Conservation (phyloP, 2,329 filamentous ascomycete species). For the Penicillium oxalicum region DNA sequence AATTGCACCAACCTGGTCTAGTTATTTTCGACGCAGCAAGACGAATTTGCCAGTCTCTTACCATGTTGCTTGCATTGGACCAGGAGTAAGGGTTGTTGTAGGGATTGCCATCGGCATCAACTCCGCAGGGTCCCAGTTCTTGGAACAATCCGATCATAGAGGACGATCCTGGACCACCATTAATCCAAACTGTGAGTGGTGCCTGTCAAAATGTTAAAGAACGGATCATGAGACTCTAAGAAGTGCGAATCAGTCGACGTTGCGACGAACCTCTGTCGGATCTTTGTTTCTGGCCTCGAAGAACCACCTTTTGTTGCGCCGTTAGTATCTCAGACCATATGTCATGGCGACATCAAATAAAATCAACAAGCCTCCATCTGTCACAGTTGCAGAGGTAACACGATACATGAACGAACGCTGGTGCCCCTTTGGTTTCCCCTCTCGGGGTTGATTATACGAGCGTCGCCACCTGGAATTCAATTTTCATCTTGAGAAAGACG, state of each 20-base stretch:
- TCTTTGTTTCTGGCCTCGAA: slow-evolving; percentile 14
- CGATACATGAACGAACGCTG: too few relatives aligned
- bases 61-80: slow-evolving; percentile 20
- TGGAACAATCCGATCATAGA: slow-evolving; percentile 33
- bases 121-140: slow-evolving; percentile 28
- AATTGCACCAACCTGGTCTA: background rate
- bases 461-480: too few relatives aligned
- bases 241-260: too few relatives aligned
- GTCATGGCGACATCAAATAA: too few relatives aligned
- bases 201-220: background rate
- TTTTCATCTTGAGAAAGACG: background rate
- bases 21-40: too few relatives aligned
- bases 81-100: slow-evolving; percentile 21
- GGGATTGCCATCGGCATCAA: slow-evolving; percentile 15
- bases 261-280: slow-evolving; percentile 7
- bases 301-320: slow-evolving; percentile 8
- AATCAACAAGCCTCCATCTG: background rate
- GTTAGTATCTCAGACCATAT: background rate
- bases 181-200: slow-evolving; percentile 23
- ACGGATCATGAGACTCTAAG: background rate
- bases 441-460: too few relatives aligned
- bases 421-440: too few relatives aligned
- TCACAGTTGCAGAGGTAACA: background rate
- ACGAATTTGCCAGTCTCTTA: background rate
- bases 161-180: slow-evolving; percentile 23